Percentiles rank a stretch among this genome's conserved stretches.
Conservation (phyloP, 108 stramenopile species). For the Skeletonema menzelii region DNA sequence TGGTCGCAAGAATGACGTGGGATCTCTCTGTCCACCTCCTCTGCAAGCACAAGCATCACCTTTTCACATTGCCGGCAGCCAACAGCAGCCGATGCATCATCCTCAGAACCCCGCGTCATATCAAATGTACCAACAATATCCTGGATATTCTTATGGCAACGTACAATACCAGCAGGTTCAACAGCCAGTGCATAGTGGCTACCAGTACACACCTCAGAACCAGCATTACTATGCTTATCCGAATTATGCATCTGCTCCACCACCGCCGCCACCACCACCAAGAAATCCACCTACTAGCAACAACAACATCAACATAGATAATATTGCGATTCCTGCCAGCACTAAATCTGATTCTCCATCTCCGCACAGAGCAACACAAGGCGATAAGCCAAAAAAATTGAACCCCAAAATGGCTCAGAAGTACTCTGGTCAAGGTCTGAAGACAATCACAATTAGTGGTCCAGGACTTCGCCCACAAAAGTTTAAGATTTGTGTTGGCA, state of each 20-base stretch:
- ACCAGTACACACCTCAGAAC: not conserved
- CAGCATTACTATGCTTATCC: constrained; percentile 7
- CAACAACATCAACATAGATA: not conserved
- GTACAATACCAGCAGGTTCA: not conserved
- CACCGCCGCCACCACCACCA: constrained; percentile 26
- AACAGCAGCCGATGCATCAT: not conserved
- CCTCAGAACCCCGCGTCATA: not conserved
- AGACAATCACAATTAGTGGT: constrained; percentile 73
- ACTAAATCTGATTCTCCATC: not conserved
- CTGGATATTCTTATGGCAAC: constrained; percentile 1
- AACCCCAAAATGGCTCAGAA: constrained; percentile 49
- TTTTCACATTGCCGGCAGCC: not conserved
- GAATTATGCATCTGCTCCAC: constrained; percentile 13
- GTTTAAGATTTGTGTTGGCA: constrained; percentile 87
- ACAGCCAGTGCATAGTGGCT: not conserved
- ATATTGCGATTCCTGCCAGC: not conserved
- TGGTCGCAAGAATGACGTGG: not conserved
- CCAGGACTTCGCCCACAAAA: constrained; percentile 76
- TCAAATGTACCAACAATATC: constrained; percentile 6
- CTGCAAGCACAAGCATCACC: constrained; percentile 2
- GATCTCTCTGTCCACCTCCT: constrained; percentile 15
- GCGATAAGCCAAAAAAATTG: constrained; percentile 9
- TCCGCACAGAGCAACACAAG: not conserved
- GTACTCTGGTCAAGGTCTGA: constrained; percentile 81
- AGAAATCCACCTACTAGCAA: not conserved